Percentiles rank a stretch among this genome's conserved stretches.
phyloP scores from a whole-genome alignment of 2,329 filamentous ascomycete species.

The Colletotrichum sp. region DNA sequence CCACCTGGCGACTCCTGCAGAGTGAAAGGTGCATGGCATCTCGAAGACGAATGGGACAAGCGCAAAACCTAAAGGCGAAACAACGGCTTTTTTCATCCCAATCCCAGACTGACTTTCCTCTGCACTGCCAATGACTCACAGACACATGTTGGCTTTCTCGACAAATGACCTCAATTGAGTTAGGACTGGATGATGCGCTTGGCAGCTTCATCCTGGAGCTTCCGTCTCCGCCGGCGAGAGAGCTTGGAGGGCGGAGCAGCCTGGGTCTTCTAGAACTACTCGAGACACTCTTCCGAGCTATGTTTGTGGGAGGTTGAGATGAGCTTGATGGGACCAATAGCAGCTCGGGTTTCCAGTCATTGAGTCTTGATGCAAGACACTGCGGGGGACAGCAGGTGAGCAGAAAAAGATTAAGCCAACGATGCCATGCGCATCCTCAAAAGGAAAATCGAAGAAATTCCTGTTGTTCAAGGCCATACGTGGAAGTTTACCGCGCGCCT shows the following conservation, averaged over 20 bases:
- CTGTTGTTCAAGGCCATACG: rapidly evolving
- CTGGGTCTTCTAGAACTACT: background rate
- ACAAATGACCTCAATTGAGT: background rate
- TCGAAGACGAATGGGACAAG: background rate
- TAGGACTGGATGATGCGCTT: background rate
- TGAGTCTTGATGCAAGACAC: background rate
- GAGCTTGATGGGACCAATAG: background rate
- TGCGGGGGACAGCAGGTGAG: background rate
- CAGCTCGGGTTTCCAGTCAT: background rate
- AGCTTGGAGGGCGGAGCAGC: background rate
- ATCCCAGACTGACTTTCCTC: background rate
- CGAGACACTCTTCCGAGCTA: background rate
- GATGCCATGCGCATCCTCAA: background rate
- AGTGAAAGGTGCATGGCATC: background rate
- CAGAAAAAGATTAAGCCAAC: background rate
- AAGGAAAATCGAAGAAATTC: background rate
- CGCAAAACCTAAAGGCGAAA: slow-evolving; percentile 1
- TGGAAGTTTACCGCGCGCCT: background rate
- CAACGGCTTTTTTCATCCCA: background rate
- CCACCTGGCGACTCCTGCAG: background rate
- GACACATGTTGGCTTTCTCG: background rate
- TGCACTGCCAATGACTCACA: background rate
- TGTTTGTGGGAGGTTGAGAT: background rate
- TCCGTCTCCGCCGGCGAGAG: background rate
- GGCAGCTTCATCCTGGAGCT: background rate